Evolutionary conservation across 148 eudicot genomes (phyloP).

Genomic region (Silene conica): DNA sequence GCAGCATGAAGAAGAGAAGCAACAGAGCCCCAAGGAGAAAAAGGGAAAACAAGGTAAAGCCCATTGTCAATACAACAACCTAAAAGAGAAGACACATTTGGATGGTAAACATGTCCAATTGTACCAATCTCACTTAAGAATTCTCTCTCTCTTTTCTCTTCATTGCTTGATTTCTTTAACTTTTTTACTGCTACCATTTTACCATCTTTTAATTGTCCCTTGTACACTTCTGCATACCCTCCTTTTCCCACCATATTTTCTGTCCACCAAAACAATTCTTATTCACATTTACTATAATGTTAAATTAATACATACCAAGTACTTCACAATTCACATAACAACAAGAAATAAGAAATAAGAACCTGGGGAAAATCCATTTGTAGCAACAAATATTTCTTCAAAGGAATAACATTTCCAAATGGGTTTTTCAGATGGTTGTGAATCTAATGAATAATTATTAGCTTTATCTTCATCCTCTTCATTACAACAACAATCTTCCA

Average conservation of each 20-base stretch:
- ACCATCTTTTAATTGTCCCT: slow-evolving; percentile 54
- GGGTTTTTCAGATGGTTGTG: slow-evolving; percentile 38
- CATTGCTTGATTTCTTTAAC: slow-evolving; percentile 45
- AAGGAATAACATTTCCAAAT: slow-evolving; percentile 84
- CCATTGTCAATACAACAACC: slow-evolving; percentile 94
- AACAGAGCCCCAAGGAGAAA: slow-evolving; percentile 80
- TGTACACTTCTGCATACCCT: slow-evolving; percentile 91
- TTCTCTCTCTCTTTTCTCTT: slow-evolving; percentile 84
- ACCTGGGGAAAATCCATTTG: slow-evolving; percentile 79
- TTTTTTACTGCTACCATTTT: slow-evolving; percentile 83
- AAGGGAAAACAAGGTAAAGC: slow-evolving; percentile 67
- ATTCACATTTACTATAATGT: too few relatives aligned
- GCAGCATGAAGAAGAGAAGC: slow-evolving; percentile 87
- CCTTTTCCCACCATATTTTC: slow-evolving; percentile 92
- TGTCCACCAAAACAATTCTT: slow-evolving; percentile 35
- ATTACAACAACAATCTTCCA: slow-evolving; percentile 29
- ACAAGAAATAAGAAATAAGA: neutral
- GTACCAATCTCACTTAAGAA: slow-evolving; percentile 92
- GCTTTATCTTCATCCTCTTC: slow-evolving; percentile 13
- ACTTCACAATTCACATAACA: too few relatives aligned
- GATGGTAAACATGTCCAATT: slow-evolving; percentile 80
- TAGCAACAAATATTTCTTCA: slow-evolving; percentile 74
- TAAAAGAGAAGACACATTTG: slow-evolving; percentile 71
- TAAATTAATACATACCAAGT: too few relatives aligned
- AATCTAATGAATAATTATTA: slow-evolving; percentile 9